Percentiles rank a stretch among this genome's conserved stretches.
Conservation (phyloP, 495 filamentous ascomycete genomes). For the Neurospora intermedia region DNA sequence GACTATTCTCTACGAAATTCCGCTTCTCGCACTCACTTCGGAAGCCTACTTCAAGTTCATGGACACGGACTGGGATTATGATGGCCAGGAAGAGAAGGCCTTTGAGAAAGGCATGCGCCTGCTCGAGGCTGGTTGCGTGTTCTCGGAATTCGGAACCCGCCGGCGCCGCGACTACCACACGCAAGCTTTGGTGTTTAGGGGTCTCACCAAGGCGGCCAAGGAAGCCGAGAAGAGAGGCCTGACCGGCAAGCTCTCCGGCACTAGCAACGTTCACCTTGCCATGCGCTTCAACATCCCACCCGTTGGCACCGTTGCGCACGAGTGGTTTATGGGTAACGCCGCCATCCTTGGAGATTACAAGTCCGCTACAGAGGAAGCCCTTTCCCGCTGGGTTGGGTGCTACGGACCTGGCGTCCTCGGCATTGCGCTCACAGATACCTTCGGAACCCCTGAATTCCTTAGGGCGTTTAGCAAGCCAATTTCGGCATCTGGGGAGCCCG, state of each 20-base stretch:
- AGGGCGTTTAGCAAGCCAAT: slow-evolving; percentile 63
- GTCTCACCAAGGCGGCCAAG: slow-evolving; percentile 60
- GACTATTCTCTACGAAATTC: slow-evolving; percentile 96
- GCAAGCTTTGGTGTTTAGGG: slow-evolving; percentile 85
- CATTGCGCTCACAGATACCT: slow-evolving; percentile 95
- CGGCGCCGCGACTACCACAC: slow-evolving; percentile 83
- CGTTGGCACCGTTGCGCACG: slow-evolving; percentile 91
- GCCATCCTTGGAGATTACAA: slow-evolving; percentile 81
- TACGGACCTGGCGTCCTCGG: slow-evolving; percentile 86
- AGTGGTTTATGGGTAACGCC: slow-evolving; percentile 99
- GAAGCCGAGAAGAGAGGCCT: slow-evolving; percentile 52
- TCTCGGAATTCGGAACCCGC: slow-evolving; percentile 90
- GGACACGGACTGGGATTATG: slow-evolving; percentile 79
- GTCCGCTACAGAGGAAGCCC: slow-evolving; percentile 68
- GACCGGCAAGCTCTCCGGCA: slow-evolving; percentile 67
- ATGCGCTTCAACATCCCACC: slow-evolving; percentile 77
- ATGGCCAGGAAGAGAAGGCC: slow-evolving; percentile 75
- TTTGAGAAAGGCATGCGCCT: slow-evolving; percentile 64
- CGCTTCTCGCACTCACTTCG: slow-evolving; percentile 78
- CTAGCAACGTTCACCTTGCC: slow-evolving; percentile 94
- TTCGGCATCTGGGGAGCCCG: slow-evolving; percentile 18
- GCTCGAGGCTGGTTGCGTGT: slow-evolving; percentile 69
- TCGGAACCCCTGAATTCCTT: slow-evolving; percentile 85
- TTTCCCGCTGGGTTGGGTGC: slow-evolving; percentile 80
- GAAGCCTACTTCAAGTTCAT: slow-evolving; percentile 96